Evolutionary conservation across 352 stramenopile genomes (phyloP), one percentile per base, ranked within the genome.

Genomic region (Pythium volutum): DNA sequence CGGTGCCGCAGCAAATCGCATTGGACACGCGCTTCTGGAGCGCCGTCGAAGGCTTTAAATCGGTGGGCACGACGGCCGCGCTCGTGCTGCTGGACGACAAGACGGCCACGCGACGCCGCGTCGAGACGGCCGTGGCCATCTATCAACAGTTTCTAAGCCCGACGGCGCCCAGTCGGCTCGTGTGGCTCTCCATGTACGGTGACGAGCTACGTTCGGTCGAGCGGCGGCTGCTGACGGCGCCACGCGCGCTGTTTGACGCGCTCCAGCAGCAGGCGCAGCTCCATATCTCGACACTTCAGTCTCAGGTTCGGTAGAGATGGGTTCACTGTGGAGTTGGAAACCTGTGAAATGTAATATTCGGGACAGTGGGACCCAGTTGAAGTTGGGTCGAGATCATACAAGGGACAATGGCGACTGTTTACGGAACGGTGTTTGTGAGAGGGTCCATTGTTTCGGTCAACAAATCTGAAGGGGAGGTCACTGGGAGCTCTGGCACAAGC

Each of bases 1-100:
- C 0, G 14, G n/a, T 25, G 22, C 42, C 10, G 42, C 47, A 58
- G 20, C 51, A 69, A 1, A 64, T 81, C 2, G 56, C 75, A 4
- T 52, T 70, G 2, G 59, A 80, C 51, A 73, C 69, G 58, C 77
- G 75, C 51, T 90, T 90, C 55, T 90, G 81, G 81, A 85, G 77
- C 51, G 77, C 77, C 9, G 70, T 88, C 3, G 77, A 88, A 67
- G 77, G 79, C 0, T 88, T 77, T 56, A 75, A 74, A 34, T 66
- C 71, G 1, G 74, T 88, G 27, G 77, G 77, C 8, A 68, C 64
- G 0, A 38, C 12, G 8, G 36, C 23, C 11, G 15, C 33, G 33
- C 27, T 69, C 23, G 53, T 87, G 4, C 62, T 67, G 3, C 41
- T 87, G 29, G 75, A 83, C 50, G 64, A 62, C 9, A 71, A 73